Evolutionary conservation across 805 yeast genomes (phyloP), one percentile per base, ranked within the genome.

Genomic region (Kluyveromyces wickerhamii): DNA sequence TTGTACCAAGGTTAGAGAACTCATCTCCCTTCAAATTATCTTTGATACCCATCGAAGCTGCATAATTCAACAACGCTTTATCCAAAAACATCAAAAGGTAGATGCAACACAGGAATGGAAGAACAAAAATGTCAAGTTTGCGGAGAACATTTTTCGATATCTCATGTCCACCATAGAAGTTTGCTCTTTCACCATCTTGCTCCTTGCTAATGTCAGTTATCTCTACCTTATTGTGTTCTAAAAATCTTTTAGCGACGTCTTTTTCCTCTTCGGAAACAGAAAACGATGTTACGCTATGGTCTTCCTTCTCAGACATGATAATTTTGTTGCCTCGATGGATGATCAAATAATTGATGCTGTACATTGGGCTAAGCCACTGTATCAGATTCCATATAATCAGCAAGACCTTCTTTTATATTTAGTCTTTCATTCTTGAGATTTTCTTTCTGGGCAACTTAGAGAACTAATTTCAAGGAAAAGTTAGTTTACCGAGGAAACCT

Each of bases 31-130:
- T 57, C 40, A 73, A 58, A 45, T 72, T 63, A 2, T 60, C 50
- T 46, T 67, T 71, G 44, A 76, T 72, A 1, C 81, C 81, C 79
- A 77, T 71, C 1, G 76, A 75, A 11, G 77, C 77, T 2, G 82
- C 77, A 47, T 75, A 73, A 42, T 75, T 74, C 25, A 72, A 53
- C 33, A 76, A 53, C n/a, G 72, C 64, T 45, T 77, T 77, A 43
- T 77, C 83, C 37, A 75, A 55, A 44, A 72, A 72, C 57, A 75
- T 79, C 12, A 74, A 53, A 37, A 75, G 67, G 43, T 76, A 76
- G 10, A 73, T 66, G 23, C 65, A 58, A 43, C 79, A 71, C 43
- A 76, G 51, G 19, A 74, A 53, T 0, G 77, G 65, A 50, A 74
- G 48, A 13, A 76, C 59, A 26, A 66, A 57, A 5, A 37, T 27